phyloP scores from a whole-genome alignment of 2,329 filamentous ascomycete genomes.

The Pseudocercospora musae region DNA sequence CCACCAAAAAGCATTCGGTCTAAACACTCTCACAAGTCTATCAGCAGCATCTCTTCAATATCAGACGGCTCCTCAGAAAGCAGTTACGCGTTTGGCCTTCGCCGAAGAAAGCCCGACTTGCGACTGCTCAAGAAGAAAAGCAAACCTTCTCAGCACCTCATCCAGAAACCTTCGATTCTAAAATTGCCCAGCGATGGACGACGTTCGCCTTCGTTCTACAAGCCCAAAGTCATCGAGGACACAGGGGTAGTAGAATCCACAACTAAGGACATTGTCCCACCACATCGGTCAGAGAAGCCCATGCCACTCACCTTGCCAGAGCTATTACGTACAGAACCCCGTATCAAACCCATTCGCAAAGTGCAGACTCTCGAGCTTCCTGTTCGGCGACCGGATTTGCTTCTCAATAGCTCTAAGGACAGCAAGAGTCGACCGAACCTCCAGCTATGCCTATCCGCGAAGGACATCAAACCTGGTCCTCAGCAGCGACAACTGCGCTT shows the following conservation, averaged over 20 bases:
- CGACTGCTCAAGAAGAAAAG: constrained; percentile 30
- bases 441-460: not conserved
- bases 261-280: constrained; percentile 7
- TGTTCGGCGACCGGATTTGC: not conserved
- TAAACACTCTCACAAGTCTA: constrained; percentile 5
- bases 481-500: constrained; percentile 16
- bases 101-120: constrained; percentile 23
- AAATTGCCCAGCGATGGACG: not conserved
- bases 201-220: constrained; percentile 27
- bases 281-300: constrained; percentile 3
- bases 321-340: constrained; percentile 6
- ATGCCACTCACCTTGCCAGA: constrained; percentile 14
- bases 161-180: constrained; percentile 11
- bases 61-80: constrained; percentile 23
- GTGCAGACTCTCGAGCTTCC: constrained; percentile 12
- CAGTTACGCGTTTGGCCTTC: constrained; percentile 29
- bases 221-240: constrained; percentile 32
- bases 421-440: constrained; percentile 2
- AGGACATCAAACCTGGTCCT: not conserved
- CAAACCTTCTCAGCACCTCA: constrained; percentile 28
- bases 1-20: constrained; percentile 17
- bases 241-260: constrained; percentile 18
- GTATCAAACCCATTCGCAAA: constrained; percentile 12
- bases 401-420: not conserved
- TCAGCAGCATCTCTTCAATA: constrained; percentile 13